phyloP scores from a whole-genome alignment of 176 grass and related monocot genomes.

The Eragrostis curvula region DNA sequence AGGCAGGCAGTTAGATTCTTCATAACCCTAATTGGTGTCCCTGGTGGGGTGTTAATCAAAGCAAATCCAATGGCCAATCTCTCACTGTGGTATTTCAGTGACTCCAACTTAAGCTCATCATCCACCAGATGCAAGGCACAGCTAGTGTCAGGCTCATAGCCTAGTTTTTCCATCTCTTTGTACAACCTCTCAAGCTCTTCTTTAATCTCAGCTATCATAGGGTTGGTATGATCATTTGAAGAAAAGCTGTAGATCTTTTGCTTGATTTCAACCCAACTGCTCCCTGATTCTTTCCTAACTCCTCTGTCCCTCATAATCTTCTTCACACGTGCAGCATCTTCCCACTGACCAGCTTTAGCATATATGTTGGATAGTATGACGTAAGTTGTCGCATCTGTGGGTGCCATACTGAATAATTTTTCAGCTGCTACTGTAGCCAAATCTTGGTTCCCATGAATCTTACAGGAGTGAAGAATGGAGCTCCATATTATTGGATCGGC shows the following conservation, averaged over 20 bases:
- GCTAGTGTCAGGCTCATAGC: conserved; percentile 61
- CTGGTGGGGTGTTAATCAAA: conserved; percentile 61
- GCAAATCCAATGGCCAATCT: conserved; percentile 85
- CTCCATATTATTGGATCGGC: conserved; percentile 79
- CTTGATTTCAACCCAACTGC: conserved; percentile 96
- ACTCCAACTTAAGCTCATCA: conserved; percentile 75
- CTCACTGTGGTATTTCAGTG: conserved; percentile 82
- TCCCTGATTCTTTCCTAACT: conserved; percentile 71
- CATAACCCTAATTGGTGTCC: conserved; percentile 70
- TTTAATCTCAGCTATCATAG: conserved; percentile 73
- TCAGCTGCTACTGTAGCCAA: conserved; percentile 78
- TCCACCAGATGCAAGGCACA: conserved; percentile 81
- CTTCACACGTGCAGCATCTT: conserved; percentile 74
- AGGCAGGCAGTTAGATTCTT: conserved; percentile 71
- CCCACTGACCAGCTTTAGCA: conserved; percentile 83
- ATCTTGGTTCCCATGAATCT: conserved; percentile 74
- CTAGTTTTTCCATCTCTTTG: conserved; percentile 77
- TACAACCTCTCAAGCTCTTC: conserved; percentile 68
- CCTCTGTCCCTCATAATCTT: conserved; percentile 84
- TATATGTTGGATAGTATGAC: conserved; percentile 88
- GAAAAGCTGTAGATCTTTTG: conserved; percentile 75
- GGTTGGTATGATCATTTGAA: conserved; percentile 79
- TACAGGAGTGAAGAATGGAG: conserved; percentile 88
- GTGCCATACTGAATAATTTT: conserved; percentile 67
- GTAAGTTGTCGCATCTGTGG: conserved; percentile 65